Evolutionary conservation across 73 alveolate species (phyloP), one percentile per base, ranked within the genome.

Genomic region (Paramecium octaurelia): DNA sequence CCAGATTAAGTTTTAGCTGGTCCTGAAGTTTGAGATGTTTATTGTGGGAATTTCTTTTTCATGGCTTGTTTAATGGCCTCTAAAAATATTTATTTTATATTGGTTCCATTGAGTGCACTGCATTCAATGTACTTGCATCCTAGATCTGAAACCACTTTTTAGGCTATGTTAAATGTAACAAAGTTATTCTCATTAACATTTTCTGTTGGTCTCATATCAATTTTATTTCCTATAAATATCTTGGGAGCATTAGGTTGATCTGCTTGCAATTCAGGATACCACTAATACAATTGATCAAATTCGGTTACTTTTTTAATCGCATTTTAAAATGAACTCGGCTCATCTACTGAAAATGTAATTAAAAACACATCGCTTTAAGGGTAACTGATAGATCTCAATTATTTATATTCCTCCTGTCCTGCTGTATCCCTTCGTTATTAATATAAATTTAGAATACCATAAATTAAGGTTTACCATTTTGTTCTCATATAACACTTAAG

Each of bases 391-490:
- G 96, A 90, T 88, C 98, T 83, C 29, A 95, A 88, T 36, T 96
- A 75, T n/a, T 95, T 95, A 85, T 95, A 95, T 54, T 94, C 98
- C 42, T 95, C 98, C 58, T 94, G 77, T 29, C 98, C 98, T 16
- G 97, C 97, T 42, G 98, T 95, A 54, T 95, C 98, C 97, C 91
- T 64, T 12, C 6, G 2, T 31, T 64, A 27, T 14, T 64, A 27
- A 64, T 64, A 27, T 14, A 14, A 54, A 0, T 18, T 18, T 7
- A 54, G 4, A 27, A 8, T 64, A 64, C 84, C 84, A 95, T 12
- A 95, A 44, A 18, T 93, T 91, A 14, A 95, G 96, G 9, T 86
- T 92, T 31, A 94, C 91, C 68, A 92, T 89, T 80, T 95, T 85
- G 23, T 86, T 89, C n/a, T 94, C 96, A n/a, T 92, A 86, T 44